Evolutionary conservation across 495 filamentous ascomycete genomes (phyloP), one percentile per base, ranked within the genome.

Genomic region (Penicillium odoratum): DNA sequence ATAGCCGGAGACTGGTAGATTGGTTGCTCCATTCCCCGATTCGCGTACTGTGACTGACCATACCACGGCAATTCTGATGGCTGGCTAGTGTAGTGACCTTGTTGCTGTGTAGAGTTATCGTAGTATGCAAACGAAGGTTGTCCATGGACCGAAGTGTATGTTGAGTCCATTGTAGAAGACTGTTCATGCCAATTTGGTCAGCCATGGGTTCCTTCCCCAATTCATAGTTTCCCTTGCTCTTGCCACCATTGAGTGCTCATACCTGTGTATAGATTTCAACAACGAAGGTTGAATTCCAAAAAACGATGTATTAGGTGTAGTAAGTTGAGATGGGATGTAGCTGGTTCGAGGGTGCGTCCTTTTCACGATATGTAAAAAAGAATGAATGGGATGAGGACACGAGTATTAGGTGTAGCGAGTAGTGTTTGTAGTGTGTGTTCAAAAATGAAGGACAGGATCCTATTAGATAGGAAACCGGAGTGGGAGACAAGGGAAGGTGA

Each of bases 91-190:
- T 92, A 96, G 69, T 91, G 89, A 31, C 88, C 87, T 69, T 93
- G 90, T 65, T 91, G 84, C 70, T 96, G 89, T 68, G 82, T 87
- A 46, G 86, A 82, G 53, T 93, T 90, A 56, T 84, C 88, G 76
- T 96, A 98, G 81, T 93, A 97, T 84, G 89, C 92, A 81, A 95
- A 97, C 16, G 89, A 78, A 52, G 90, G 81, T 68, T 91, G 90
- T 45, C 85, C 88, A 80, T 88, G 88, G 67, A 80, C 57, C 79
- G 64, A 63, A 25, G 67, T 69, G 67, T 87, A 86, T 67, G 80
- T 74, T 61, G 77, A 71, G 65, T 84, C 83, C 84, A 87, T 86
- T 66, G 70, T 73, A 53, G 36, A 48, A 40, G 38, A 13, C 38
- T 40, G 38, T 16, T 11, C 34, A n/a, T 40, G 38, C 15, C 38